Conservation (phyloP, 176 grass and related monocot genomes). For the Avena atlantica region DNA sequence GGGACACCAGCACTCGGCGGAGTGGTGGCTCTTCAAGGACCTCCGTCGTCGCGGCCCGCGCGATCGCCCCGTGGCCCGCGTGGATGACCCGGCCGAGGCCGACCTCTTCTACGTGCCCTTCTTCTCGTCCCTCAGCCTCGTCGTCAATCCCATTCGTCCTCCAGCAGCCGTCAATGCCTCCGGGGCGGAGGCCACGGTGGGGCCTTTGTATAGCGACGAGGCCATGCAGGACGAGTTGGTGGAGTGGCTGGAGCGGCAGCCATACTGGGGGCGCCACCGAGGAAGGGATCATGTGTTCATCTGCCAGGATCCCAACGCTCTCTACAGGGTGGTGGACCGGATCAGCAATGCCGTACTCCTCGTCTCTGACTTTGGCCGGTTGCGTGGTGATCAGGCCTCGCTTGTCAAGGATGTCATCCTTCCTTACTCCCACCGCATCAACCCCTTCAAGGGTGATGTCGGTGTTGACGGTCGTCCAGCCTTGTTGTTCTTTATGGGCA, state of each 20-base stretch:
- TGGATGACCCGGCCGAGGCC: constrained; percentile 65
- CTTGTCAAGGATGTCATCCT: constrained; percentile 94
- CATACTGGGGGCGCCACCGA: constrained; percentile 68
- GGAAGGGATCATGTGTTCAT: constrained; percentile 92
- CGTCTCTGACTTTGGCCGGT: constrained; percentile 88
- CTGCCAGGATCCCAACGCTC: constrained; percentile 94
- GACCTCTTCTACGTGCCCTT: constrained; percentile 98
- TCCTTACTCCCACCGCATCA: constrained; percentile 91
- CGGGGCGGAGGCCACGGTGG: constrained; percentile 8
- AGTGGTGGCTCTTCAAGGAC: constrained; percentile 87
- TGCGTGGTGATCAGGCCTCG: constrained; percentile 75
- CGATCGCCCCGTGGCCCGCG: constrained; percentile 54
- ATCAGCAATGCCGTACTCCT: constrained; percentile 81
- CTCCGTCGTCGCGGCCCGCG: constrained; percentile 46
- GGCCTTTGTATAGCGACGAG: constrained; percentile 68
- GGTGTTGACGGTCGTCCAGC: constrained; percentile 57
- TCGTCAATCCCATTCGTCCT: constrained; percentile 81
- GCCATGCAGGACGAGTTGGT: constrained; percentile 83
- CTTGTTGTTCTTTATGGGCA: constrained; percentile 97
- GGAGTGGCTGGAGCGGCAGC: constrained; percentile 72
- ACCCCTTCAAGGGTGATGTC: constrained; percentile 68
- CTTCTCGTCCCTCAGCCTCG: constrained; percentile 94
- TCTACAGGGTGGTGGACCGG: constrained; percentile 71
- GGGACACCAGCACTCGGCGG: constrained; percentile 88
- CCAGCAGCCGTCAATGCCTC: constrained; percentile 31